phyloP scores from a whole-genome alignment of 116 monocot species.

The Thalassia testudinum region DNA sequence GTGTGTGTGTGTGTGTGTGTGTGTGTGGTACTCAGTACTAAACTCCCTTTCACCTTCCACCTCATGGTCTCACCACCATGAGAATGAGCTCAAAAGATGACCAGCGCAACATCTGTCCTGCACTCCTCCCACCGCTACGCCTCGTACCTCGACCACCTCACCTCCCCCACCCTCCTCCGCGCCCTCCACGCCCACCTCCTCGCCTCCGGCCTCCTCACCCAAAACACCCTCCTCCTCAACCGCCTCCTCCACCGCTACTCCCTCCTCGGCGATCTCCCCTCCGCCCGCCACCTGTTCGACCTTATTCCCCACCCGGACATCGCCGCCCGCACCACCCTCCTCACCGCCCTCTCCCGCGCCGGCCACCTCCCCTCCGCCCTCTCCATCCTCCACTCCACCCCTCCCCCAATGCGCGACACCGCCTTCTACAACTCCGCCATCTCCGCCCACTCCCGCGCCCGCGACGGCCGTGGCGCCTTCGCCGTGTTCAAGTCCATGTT shows the following conservation, averaged over 20 bases:
- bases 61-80: no score
- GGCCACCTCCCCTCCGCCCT: constrained; percentile 29
- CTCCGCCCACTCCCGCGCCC: constrained; percentile 53
- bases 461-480: constrained; percentile 15
- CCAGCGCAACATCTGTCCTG: no score
- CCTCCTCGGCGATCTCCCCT: constrained; percentile 36
- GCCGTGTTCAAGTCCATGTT: constrained; percentile 42
- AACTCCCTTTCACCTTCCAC: no score
- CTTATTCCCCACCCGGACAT: constrained; percentile 13
- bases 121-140: constrained; percentile 7
- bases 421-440: constrained; percentile 84
- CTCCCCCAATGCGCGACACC: constrained; percentile 34
- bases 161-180: constrained; percentile 6
- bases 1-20: no score
- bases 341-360: constrained; percentile 31
- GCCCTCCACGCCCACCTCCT: constrained; percentile 27
- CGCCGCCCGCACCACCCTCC: constrained; percentile 51
- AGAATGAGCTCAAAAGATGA: no score
- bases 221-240: constrained; percentile 46
- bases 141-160: constrained; percentile 10
- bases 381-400: constrained; percentile 34
- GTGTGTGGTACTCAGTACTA: no score
- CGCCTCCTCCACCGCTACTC: constrained; percentile 61
- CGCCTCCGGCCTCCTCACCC: constrained; percentile 43
- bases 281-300: constrained; percentile 48